Conservation (phyloP, 768 basidiomycete species). For the Lactarius hengduanensis region DNA sequence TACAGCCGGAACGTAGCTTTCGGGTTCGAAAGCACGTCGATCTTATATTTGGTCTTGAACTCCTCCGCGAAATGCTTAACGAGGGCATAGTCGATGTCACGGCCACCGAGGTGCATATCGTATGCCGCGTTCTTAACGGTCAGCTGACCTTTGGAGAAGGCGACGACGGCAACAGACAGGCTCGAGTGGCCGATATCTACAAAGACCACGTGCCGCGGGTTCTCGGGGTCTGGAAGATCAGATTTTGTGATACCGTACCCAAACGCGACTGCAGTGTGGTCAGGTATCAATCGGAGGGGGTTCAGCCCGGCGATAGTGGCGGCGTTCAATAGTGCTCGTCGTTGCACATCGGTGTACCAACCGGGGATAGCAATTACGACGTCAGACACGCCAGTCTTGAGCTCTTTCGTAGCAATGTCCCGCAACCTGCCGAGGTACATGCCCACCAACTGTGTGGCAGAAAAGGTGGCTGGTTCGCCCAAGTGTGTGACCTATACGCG, state of each 20-base stretch:
- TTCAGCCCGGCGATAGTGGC: conserved; percentile 88
- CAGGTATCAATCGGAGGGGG: conserved; percentile 93
- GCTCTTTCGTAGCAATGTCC: conserved; percentile 81
- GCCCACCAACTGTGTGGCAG: conserved; percentile 87
- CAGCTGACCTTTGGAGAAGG: conserved; percentile 93
- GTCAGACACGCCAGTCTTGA: conserved; percentile 84
- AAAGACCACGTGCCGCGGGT: conserved; percentile 85
- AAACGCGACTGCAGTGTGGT: conserved; percentile 92
- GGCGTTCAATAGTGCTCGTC: conserved; percentile 87
- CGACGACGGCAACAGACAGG: conserved; percentile 83
- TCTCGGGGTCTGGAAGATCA: conserved; percentile 85
- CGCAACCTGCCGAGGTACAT: conserved; percentile 90
- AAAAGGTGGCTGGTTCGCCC: conserved; percentile 76
- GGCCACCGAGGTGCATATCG: conserved; percentile 92
- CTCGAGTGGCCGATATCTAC: conserved; percentile 94
- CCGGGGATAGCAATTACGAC: conserved; percentile 95
- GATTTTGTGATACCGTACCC: conserved; percentile 99
- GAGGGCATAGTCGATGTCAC: conserved; percentile 93
- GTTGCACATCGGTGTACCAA: conserved; percentile 94
- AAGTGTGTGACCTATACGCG: conserved; percentile 75
- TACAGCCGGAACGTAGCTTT: conserved; percentile 92
- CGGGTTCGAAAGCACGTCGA: conserved; percentile 87
- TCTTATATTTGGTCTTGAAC: conserved; percentile 97
- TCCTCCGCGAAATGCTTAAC: conserved; percentile 85
- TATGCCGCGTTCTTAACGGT: conserved; percentile 84